A percentile compares a stretch with the other conserved stretches of the same genome.
These are phyloP conservation scores for Mortierella sp. DNA, from an alignment of 371 early-diverging fungal species.

Conservation along the genomic window DNA sequence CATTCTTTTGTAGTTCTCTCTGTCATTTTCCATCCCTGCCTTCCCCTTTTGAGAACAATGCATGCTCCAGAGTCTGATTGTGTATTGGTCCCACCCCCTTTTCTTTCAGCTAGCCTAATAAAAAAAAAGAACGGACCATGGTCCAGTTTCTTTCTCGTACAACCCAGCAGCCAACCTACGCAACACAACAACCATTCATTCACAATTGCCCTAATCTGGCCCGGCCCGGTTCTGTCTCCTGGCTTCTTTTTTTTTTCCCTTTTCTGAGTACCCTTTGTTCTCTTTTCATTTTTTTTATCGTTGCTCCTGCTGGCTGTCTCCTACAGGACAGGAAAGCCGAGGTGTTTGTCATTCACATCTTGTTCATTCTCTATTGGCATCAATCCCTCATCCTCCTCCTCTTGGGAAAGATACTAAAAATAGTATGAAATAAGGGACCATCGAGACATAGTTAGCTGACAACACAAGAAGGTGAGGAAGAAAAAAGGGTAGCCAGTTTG, in stretches of 20 bases:
- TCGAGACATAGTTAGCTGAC: too few species aligned
- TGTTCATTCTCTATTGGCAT: neutral
- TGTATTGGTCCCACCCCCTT: too few species aligned
- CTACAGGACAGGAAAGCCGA: neutral
- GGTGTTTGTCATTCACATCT: neutral
- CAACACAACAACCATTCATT: neutral
- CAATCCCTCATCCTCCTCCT: neutral
- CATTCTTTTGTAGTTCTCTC: neutral
- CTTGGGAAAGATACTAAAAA: too few species aligned
- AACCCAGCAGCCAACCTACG: too few species aligned
- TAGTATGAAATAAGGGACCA: too few species aligned
- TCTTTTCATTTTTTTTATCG: neutral
- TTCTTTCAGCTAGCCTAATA: too few species aligned
- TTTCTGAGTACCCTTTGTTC: neutral
- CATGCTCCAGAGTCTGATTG: too few species aligned
- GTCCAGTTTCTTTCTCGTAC: neutral
- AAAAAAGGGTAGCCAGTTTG: neutral
- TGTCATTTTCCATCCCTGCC: neutral
- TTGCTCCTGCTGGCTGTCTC: neutral
- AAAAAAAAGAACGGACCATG: too few species aligned
- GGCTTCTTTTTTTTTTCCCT: neutral
- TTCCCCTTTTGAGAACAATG: too few species aligned
- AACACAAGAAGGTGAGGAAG: neutral
- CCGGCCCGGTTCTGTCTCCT: neutral
- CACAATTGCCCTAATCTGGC: constrained; percentile 19